Conservation (phyloP, 139 green algal genomes). For the Spirogloea muscicola region DNA sequence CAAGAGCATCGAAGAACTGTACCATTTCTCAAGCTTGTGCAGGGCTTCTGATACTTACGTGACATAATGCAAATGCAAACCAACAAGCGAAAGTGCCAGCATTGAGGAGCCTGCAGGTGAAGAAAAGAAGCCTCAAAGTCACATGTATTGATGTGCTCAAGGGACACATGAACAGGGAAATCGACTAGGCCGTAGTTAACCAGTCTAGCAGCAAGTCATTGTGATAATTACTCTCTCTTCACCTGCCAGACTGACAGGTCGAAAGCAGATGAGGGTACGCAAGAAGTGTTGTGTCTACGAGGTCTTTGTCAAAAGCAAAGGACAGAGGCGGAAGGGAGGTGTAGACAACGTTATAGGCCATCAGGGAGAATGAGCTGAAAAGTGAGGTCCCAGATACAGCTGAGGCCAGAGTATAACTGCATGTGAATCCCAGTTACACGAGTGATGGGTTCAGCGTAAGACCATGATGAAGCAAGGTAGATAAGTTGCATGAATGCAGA, state of each 20-base stretch:
- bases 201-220: neutral
- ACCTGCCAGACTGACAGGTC: conserved; percentile 1
- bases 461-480: neutral
- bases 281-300: conserved; percentile 24
- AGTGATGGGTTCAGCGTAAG: neutral
- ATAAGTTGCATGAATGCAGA: neutral
- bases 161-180: neutral
- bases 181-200: neutral
- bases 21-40: too few relatives aligned
- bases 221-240: neutral
- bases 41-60: too few relatives aligned
- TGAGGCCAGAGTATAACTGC: conserved; percentile 17
- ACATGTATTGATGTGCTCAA: neutral
- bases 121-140: neutral
- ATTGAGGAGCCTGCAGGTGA: conserved; percentile 13
- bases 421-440: neutral
- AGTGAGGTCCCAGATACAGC: conserved; percentile 30
- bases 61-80: neutral
- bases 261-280: conserved; percentile 52
- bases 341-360: conserved; percentile 61
- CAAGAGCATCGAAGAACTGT: too few relatives aligned
- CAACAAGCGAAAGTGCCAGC: conserved; percentile 1
- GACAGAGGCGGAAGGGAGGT: conserved; percentile 52
- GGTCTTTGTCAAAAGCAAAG: conserved; percentile 57
- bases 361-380: conserved; percentile 48